Evolutionary conservation across 192 early-diverging fungal species (phyloP), one percentile per base, ranked within the genome.

Genomic region (Coemansia sp.): DNA sequence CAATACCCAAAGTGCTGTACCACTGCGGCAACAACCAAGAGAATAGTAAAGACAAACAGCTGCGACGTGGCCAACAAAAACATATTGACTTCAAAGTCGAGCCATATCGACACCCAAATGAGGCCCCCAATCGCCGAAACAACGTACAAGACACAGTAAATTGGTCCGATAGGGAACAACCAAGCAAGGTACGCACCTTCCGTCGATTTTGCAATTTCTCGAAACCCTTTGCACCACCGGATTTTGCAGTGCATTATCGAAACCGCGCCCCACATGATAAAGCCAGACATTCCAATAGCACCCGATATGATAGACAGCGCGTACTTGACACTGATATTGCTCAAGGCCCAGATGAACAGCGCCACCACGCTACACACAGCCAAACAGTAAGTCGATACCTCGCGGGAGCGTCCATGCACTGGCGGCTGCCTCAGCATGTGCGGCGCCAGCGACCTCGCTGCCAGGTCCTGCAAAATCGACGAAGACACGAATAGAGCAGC

Each of bases 1-100:
- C 61, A 64, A n/a, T 71, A 60, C 27, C 69, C 69, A 46, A 71
- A 64, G 29, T 49, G 43, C 62, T 72, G 63, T 56, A 56, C 37
- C 46, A 65, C 10, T 3, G 57, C 64, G 0, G 71, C 71, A 20
- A 42, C 39, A 12, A 61, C 1, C 6, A 61, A 8, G 12, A 73
- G 42, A 0, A 54, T 58, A 17, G 60, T 35, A 40, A 73, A 67
- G 6, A 73, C 43, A 56, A 61, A 58, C 24, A 67, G 17, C 11
- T 59, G 56, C 19, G 66, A n/a, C 2, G 64, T 67, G 9, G 35
- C 53, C 49, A 67, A 67, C 40, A 73, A 36, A 25, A 73, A 73
- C 15, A 66, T 35, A 36, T 65, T 20, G 8, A 73, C 51, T 4
- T 67, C 59, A 25, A 73, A 67, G 14, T 51, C 64, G 2, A 62